A percentile compares a stretch with the other conserved stretches of the same genome.
Conservation (phyloP, 2,329 filamentous ascomycete species). For the Ophiostoma sp. region DNA sequence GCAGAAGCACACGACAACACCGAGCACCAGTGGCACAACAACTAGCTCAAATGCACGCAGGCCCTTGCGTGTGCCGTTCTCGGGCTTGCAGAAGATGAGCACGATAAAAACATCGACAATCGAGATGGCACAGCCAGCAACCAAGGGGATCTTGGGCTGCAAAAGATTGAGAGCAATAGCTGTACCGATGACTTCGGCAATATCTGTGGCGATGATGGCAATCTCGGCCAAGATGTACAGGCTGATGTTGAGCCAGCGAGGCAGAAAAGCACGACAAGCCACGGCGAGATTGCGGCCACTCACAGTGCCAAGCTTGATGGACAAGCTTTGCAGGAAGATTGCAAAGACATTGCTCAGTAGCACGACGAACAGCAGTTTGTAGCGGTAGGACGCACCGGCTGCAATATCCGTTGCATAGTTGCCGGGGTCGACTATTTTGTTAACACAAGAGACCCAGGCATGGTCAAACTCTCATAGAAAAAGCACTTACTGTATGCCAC, state of each 20-base stretch:
- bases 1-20: slow-evolving; percentile 65
- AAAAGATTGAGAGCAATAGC: slow-evolving; percentile 65
- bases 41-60: slow-evolving; percentile 60
- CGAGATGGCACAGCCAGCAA: slow-evolving; percentile 63
- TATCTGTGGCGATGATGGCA: slow-evolving; percentile 65
- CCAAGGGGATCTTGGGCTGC: slow-evolving; percentile 57
- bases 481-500: slow-evolving; percentile 45
- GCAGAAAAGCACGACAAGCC: slow-evolving; percentile 60
- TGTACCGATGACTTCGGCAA: slow-evolving; percentile 67
- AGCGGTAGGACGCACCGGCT: slow-evolving; percentile 61
- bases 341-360: slow-evolving; percentile 65
- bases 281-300: slow-evolving; percentile 63
- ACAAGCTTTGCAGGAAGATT: slow-evolving; percentile 63
- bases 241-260: slow-evolving; percentile 57
- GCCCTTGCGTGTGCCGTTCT: slow-evolving; percentile 51
- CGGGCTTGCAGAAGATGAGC: slow-evolving; percentile 55
- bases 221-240: slow-evolving; percentile 60
- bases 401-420: slow-evolving; percentile 65
- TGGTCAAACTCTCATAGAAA: not conserved
- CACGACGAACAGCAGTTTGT: slow-evolving; percentile 62
- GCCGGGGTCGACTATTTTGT: slow-evolving; percentile 46
- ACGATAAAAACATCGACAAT: slow-evolving; percentile 64
- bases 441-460: slow-evolving; percentile 30
- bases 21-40: slow-evolving; percentile 59
- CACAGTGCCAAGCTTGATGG: slow-evolving; percentile 64